Base-by-base conservation (phyloP, 176 grass and related monocot genomes). In the Avena atlantica region DNA sequence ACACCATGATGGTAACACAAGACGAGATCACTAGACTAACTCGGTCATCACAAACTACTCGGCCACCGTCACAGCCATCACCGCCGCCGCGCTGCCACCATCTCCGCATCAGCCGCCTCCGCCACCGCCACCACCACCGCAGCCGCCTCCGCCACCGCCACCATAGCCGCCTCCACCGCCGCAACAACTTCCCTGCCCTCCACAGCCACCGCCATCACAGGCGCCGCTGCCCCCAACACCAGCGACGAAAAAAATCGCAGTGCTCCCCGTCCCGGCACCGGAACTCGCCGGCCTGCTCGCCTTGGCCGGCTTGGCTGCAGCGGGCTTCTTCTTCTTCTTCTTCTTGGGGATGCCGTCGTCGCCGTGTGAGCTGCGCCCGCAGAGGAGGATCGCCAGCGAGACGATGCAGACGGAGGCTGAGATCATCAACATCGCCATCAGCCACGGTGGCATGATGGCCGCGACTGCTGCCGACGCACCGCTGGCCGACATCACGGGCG, bases 381-480 rank as follows among this genome's bases (percentile, higher is more conserved):
- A 92, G 79, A 86, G 13, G 79, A 92, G 89, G 66, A 92, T 68
- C 20, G 75, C 73, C 13, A 89, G 17, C 1, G 78, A 63, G 12
- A 64, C n/a, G 50, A 74, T 0, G 15, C 21, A 80, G 31, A 75
- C 37, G 56, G 64, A 81, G 9, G 70, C 80, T 13, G 59, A 44
- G 47, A 59, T 40, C 83, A 85, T 57, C 83, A 49, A 85, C 21
- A 81, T 34, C 49, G 48, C 83, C 3, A 37, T 20, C 21, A 76
- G 3, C 83, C 68, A 85, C 8, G 88, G 84, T 12, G 68, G 9
- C 7, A 23, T 57, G 15, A 57, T 3, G 11, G 44, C 48, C 6
- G 55, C 6, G 25, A 63, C 74, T 15, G 24, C 19, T 24, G 53
- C 58, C 10, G 56, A 20, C n/a, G 21, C 57, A 9, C 23, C 29